Evolutionary conservation across 208 protist genomes (phyloP).

Genomic region (Crithidia sp.): DNA sequence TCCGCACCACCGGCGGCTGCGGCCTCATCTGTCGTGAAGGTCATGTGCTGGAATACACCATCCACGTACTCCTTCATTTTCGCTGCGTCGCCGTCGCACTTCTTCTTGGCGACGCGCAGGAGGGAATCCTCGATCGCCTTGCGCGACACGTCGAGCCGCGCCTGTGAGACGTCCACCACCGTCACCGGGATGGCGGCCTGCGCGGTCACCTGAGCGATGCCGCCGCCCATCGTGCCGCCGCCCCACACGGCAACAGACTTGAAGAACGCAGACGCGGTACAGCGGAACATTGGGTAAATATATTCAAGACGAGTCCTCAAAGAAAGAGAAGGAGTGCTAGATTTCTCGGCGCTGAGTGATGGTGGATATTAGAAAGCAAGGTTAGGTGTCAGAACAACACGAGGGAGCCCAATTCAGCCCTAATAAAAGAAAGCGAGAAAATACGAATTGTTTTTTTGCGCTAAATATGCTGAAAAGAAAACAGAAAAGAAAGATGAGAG

Average conservation of each 20-base stretch:
- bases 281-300: slow-evolving; percentile 25
- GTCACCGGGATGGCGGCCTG: slow-evolving; percentile 54
- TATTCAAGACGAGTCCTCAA: background rate
- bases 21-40: slow-evolving; percentile 63
- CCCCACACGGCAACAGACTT: slow-evolving; percentile 61
- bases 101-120: slow-evolving; percentile 64
- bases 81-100: slow-evolving; percentile 49
- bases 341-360: too few species aligned
- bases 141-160: slow-evolving; percentile 50
- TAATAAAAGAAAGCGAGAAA: too few species aligned
- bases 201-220: slow-evolving; percentile 72
- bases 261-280: slow-evolving; percentile 34
- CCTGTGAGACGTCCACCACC: slow-evolving; percentile 65
- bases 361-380: too few species aligned
- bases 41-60: slow-evolving; percentile 47
- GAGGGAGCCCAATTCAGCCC: too few species aligned
- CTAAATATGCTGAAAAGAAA: too few species aligned
- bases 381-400: too few species aligned
- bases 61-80: slow-evolving; percentile 56
- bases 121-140: slow-evolving; percentile 62
- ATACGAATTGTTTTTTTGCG: too few species aligned
- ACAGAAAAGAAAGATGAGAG: too few species aligned
- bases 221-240: slow-evolving; percentile 77
- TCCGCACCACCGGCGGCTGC: slow-evolving; percentile 44
- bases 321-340: background rate